Percentiles rank a stretch among this genome's conserved stretches.
Evolutionary conservation across 371 early-diverging fungal species (phyloP).

Genomic region (Mortierella sp.): DNA sequence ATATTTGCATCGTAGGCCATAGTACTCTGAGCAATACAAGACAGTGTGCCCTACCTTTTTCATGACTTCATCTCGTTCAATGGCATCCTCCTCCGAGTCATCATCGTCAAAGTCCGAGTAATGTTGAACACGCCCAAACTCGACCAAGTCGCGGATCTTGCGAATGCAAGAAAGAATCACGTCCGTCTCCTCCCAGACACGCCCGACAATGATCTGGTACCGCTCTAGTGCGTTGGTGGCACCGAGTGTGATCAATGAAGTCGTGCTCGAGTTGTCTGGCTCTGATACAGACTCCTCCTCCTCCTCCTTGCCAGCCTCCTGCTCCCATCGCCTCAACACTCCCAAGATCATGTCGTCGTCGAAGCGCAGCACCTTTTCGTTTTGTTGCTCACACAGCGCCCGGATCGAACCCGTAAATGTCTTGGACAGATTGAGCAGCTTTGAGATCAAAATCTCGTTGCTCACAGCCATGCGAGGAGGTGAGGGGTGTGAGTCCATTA

Average conservation of each 20-base stretch:
- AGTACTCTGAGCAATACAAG: background rate
- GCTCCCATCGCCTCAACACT: slow-evolving; percentile 48
- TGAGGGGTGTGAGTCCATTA: background rate
- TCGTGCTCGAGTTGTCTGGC: slow-evolving; percentile 26
- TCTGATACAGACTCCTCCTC: background rate
- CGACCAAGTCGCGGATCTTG: slow-evolving; percentile 49
- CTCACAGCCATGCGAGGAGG: slow-evolving; percentile 25
- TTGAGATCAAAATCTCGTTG: slow-evolving; percentile 31
- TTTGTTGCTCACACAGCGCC: slow-evolving; percentile 54
- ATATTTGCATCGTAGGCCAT: background rate
- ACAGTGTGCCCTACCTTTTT: slow-evolving; percentile 25
- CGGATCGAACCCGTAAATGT: slow-evolving; percentile 38
- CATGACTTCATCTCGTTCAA: slow-evolving; percentile 24
- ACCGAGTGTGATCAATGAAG: slow-evolving; percentile 42
- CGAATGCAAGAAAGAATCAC: slow-evolving; percentile 35
- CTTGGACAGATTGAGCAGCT: slow-evolving; percentile 32
- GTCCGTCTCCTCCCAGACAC: slow-evolving; percentile 56
- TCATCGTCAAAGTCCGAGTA: slow-evolving; percentile 41
- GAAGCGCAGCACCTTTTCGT: slow-evolving; percentile 52
- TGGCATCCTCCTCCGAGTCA: slow-evolving; percentile 53
- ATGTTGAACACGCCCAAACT: slow-evolving; percentile 40
- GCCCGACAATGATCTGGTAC: slow-evolving; percentile 41
- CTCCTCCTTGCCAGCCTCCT: slow-evolving; percentile 39
- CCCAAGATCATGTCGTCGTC: slow-evolving; percentile 53
- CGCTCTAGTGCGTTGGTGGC: slow-evolving; percentile 51